Percentiles rank a stretch among this genome's conserved stretches.
Evolutionary conservation across 169 alveolate genomes (phyloP).

Genomic region (Miamiensis avidus): DNA sequence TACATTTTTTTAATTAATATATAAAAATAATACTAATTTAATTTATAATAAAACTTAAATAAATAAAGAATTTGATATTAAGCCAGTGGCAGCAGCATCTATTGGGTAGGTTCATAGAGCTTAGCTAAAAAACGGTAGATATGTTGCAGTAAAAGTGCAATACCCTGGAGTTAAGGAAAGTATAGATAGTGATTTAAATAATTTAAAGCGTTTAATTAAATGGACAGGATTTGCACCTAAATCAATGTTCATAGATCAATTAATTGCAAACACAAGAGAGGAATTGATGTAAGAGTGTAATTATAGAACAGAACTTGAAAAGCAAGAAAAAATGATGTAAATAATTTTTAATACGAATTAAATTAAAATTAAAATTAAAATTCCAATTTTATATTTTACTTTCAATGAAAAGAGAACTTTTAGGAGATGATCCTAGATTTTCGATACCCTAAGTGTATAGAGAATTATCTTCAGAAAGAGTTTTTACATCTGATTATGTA

Average conservation of each 20-base stretch:
- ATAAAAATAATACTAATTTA: too few relatives aligned
- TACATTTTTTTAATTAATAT: too few relatives aligned
- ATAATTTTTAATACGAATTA: too few relatives aligned
- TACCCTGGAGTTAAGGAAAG: slow-evolving; percentile 73
- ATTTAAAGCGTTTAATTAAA: slow-evolving; percentile 55
- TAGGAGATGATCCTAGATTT: slow-evolving; percentile 43
- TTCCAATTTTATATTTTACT: neutral
- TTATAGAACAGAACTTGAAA: slow-evolving; percentile 66
- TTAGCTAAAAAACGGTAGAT: slow-evolving; percentile 41
- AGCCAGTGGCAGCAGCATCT: slow-evolving; percentile 84
- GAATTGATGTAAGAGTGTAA: slow-evolving; percentile 73
- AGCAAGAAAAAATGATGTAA: slow-evolving; percentile 19
- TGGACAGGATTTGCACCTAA: slow-evolving; percentile 63
- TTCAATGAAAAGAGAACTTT: slow-evolving; percentile 32
- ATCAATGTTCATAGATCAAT: slow-evolving; percentile 65
- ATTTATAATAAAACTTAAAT: too few relatives aligned
- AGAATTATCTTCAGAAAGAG: slow-evolving; percentile 55
- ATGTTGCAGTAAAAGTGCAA: slow-evolving; percentile 74
- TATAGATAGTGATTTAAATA: slow-evolving; percentile 74
- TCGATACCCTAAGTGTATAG: slow-evolving; percentile 61
- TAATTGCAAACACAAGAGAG: slow-evolving; percentile 54
- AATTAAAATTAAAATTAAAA: too few relatives aligned
- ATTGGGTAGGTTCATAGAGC: slow-evolving; percentile 84
- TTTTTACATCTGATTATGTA: slow-evolving; percentile 62
- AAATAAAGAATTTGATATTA: slow-evolving; percentile 43